These are phyloP conservation scores for Tulasnella sp. DNA, from an alignment of 768 basidiomycete species.

Conservation along the genomic window DNA sequence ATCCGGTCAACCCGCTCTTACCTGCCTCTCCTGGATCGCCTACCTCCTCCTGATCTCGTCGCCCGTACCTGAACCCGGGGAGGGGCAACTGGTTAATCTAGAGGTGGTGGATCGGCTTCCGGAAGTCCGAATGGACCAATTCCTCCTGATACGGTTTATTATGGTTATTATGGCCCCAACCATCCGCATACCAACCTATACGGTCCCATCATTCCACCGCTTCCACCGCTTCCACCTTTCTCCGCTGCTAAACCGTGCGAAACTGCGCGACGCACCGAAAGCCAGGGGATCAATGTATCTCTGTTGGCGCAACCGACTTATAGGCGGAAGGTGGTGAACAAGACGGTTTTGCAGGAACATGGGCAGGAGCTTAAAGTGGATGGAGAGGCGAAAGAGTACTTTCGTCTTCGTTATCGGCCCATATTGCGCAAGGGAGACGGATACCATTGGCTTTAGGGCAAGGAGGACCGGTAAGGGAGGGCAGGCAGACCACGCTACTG, in stretches of 20 bases:
- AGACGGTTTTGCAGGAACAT: slow-evolving; percentile 3
- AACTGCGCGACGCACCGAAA: neutral
- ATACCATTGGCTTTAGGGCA: no score
- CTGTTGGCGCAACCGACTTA: slow-evolving; percentile 1
- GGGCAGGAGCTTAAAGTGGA: slow-evolving; percentile 13
- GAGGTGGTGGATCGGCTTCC: neutral
- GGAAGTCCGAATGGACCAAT: slow-evolving; percentile 10
- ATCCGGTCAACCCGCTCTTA: slow-evolving; percentile 3
- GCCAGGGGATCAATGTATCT: slow-evolving; percentile 13
- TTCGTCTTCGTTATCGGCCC: no score
- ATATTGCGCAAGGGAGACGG: no score
- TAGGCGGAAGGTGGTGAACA: slow-evolving; percentile 4
- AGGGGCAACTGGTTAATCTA: neutral
- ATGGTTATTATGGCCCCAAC: neutral
- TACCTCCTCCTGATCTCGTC: neutral
- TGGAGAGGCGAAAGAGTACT: slow-evolving; percentile 18
- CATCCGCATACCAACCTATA: neutral
- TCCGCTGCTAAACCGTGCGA: neutral
- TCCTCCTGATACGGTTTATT: neutral
- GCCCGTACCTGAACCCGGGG: slow-evolving; percentile 18
- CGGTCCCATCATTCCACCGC: neutral
- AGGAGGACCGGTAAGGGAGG: no score
- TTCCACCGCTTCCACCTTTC: neutral
- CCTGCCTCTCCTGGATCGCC: slow-evolving; percentile 10
- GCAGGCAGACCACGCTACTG: no score